These are phyloP conservation scores for Lachancea sp. DNA, from an alignment of 805 yeast species.

Conservation along the genomic window DNA sequence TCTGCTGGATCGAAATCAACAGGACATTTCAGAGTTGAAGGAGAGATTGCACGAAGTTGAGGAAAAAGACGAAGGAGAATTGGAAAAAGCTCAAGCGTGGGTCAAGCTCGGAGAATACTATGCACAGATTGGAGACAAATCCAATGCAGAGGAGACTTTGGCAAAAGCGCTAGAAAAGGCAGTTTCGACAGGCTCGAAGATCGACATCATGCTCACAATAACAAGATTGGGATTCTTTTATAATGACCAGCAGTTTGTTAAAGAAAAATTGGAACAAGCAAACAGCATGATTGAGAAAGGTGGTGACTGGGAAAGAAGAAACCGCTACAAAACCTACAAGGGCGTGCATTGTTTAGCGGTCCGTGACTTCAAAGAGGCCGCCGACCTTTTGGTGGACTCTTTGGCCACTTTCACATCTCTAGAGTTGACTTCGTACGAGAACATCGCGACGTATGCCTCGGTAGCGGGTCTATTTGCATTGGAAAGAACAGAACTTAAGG, in stretches of 20 bases:
- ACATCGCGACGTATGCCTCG: constrained; percentile 81
- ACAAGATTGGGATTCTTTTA: constrained; percentile 86
- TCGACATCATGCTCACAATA: constrained; percentile 76
- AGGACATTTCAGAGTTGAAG: constrained; percentile 42
- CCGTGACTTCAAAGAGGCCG: constrained; percentile 80
- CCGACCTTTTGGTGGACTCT: constrained; percentile 79
- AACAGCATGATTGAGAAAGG: constrained; percentile 83
- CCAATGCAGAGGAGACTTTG: constrained; percentile 59
- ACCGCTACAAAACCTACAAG: constrained; percentile 83
- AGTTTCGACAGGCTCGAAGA: constrained; percentile 83
- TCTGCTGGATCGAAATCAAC: constrained; percentile 49
- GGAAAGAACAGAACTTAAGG: constrained; percentile 77
- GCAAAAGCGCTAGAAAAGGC: constrained; percentile 70
- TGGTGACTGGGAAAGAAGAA: constrained; percentile 99
- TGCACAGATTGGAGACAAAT: constrained; percentile 74
- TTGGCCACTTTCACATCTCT: constrained; percentile 92
- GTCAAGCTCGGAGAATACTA: constrained; percentile 82
- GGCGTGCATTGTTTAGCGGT: constrained; percentile 82
- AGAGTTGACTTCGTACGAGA: constrained; percentile 82
- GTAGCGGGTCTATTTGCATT: constrained; percentile 81
- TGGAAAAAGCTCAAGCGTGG: constrained; percentile 72
- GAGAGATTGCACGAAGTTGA: constrained; percentile 43
- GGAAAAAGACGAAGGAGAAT: constrained; percentile 71
- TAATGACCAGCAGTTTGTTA: constrained; percentile 64
- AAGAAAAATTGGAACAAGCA: constrained; percentile 66